Percentiles rank a stretch among this genome's conserved stretches.
These are phyloP conservation scores for Ustilago curta DNA, from an alignment of 1,284 basidiomycete species.

Conservation along the genomic window DNA sequence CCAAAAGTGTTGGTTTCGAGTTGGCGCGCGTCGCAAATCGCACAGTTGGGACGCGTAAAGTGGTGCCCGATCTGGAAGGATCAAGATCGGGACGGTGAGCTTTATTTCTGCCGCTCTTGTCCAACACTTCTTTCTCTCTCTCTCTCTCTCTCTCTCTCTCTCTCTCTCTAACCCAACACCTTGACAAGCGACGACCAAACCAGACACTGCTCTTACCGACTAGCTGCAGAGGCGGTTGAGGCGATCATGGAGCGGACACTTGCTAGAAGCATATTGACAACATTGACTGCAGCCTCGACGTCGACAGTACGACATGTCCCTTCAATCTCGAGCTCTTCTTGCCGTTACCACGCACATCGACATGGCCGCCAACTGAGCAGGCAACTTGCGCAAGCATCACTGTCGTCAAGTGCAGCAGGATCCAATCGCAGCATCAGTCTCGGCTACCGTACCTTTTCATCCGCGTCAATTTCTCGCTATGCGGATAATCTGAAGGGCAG, in stretches of 20 bases:
- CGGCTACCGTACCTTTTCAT: neutral
- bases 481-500: conserved; percentile 12
- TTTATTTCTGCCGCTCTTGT: neutral
- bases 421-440: neutral
- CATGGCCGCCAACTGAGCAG: neutral
- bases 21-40: conserved; percentile 9
- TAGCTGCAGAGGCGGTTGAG: neutral
- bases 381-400: neutral
- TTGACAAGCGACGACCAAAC: neutral
- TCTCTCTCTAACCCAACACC: conserved; percentile 2
- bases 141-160: too few species aligned
- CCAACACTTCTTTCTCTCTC: conserved; percentile 1
- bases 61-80: neutral
- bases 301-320: conserved; percentile 6
- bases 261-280: neutral
- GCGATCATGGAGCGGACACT: conserved; percentile 4
- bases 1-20: conserved; percentile 11
- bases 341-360: neutral
- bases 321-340: neutral
- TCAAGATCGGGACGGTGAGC: conserved; percentile 3
- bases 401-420: neutral
- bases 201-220: neutral
- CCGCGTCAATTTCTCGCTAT: conserved; percentile 8
- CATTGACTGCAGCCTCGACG: neutral
- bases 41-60: conserved; percentile 16